Evolutionary conservation across 2,329 filamentous ascomycete species (phyloP), one percentile per base, ranked within the genome.

Genomic region (Cercospora zeina): DNA sequence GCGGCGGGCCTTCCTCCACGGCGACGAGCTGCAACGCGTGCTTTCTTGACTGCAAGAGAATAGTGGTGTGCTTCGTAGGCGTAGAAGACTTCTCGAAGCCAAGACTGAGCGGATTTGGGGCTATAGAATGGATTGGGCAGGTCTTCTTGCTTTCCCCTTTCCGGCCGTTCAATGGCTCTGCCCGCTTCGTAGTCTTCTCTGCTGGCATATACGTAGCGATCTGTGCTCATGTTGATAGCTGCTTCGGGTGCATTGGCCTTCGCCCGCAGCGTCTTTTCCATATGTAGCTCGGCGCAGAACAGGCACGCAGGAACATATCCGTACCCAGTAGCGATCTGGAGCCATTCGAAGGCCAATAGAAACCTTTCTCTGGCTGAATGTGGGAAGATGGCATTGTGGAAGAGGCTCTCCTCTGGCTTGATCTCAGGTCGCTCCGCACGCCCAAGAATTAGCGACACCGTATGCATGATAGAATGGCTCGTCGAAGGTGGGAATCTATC

Each of bases 241-340:
- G 58, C 57, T 24, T 54, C n/a, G 8, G 67, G 69, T 2, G 65
- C 70, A 56, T 67, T 33, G n/a, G 69, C 68, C 30, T 54, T 51
- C 8, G 62, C 61, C 69, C 63, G 70, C 21, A 70, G 64, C 8
- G 49, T 69, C 59, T 70, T 64, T 30, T 69, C 60, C 54, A 72
- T 62, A 45, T 57, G 33, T 13, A 75, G 51, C 10, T 64, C 58
- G 8, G 73, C 72, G 11, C 57, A 21, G 13, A 67, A 55, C 3
- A 76, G 67, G 61, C 58, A 67, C 8, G 72, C 67, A 4, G 71
- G 71, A 11, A 72, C 69, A 56, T 73, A 75, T 3, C 10, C 24
- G 27, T 65, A 61, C 1, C 47, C 8, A 1, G 51, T 53, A 1
- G 72, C 68, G 14, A 68, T 31, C 3, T 63, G 33, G 7, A 74